A percentile compares a stretch with the other conserved stretches of the same genome.
phyloP scores from a whole-genome alignment of 148 eudicot species.

The Persicaria maculosa region DNA sequence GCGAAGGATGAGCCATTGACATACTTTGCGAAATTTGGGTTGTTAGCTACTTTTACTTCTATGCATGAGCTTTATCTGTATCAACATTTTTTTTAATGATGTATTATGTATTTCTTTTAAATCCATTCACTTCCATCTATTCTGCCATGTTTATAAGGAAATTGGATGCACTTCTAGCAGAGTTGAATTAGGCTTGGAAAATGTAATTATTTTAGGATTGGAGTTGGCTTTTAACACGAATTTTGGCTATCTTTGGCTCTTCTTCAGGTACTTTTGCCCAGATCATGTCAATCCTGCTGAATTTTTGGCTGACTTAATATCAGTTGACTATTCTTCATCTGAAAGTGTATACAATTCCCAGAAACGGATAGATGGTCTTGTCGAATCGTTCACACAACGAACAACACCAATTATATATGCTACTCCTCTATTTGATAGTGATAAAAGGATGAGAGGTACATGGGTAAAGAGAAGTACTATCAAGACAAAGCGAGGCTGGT shows the following conservation, averaged over 20 bases:
- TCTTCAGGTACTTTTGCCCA: constrained; percentile 74
- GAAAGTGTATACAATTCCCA: constrained; percentile 73
- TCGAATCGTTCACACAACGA: constrained; percentile 71
- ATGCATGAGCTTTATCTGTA: neutral
- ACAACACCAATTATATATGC: constrained; percentile 52
- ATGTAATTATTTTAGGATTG: neutral
- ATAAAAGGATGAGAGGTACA: constrained; percentile 23
- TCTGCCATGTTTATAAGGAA: neutral
- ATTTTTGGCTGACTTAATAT: constrained; percentile 96
- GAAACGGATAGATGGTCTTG: constrained; percentile 76
- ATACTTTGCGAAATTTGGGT: constrained; percentile 86
- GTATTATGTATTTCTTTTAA: neutral
- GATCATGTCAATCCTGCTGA: constrained; percentile 97
- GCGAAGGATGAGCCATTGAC: constrained; percentile 63
- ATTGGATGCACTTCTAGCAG: neutral
- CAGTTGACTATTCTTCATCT: constrained; percentile 86
- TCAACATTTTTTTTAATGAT: neutral
- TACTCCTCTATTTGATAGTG: constrained; percentile 37
- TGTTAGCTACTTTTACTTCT: constrained; percentile 29
- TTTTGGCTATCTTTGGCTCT: constrained; percentile 17
- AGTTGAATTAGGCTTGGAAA: no score
- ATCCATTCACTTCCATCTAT: neutral
- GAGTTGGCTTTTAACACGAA: neutral
- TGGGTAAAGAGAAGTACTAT: constrained; percentile 23
- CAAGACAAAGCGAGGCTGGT: constrained; percentile 65